These are phyloP conservation scores for Coemansia sp. DNA, from an alignment of 192 early-diverging fungal genomes.

Conservation along the genomic window DNA sequence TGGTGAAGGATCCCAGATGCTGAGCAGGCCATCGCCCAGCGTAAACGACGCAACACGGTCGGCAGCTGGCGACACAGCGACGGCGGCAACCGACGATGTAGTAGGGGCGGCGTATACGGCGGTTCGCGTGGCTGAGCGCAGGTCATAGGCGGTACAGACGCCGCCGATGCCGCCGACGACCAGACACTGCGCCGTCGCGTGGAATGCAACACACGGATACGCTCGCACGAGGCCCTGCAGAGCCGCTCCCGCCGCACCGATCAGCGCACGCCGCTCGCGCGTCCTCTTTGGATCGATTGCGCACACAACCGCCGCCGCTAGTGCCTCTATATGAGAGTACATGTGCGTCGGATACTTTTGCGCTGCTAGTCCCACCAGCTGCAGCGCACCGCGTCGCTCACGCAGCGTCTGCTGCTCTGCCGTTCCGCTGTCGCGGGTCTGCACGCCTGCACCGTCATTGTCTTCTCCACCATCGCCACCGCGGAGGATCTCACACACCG, in stretches of 20 bases:
- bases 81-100: conserved; percentile 33
- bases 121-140: conserved; percentile 48
- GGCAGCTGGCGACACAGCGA: conserved; percentile 48
- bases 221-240: conserved; percentile 45
- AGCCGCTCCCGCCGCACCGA: conserved; percentile 47
- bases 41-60: conserved; percentile 54
- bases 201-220: conserved; percentile 49
- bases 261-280: conserved; percentile 32
- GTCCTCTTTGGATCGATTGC: conserved; percentile 46
- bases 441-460: background rate
- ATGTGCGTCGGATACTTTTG: conserved; percentile 30
- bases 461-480: background rate
- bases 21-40: conserved; percentile 33
- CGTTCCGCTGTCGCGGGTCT: background rate
- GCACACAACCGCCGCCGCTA: conserved; percentile 39
- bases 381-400: conserved; percentile 46
- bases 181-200: conserved; percentile 39
- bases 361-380: conserved; percentile 41
- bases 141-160: conserved; percentile 41
- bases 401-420: conserved; percentile 1
- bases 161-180: conserved; percentile 43
- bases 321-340: conserved; percentile 30
- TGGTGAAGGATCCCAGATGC: conserved; percentile 52
- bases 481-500: conserved; percentile 25
- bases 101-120: conserved; percentile 30